Evolutionary conservation across 495 filamentous ascomycete genomes (phyloP).

Genomic region (Xylaria grammica): DNA sequence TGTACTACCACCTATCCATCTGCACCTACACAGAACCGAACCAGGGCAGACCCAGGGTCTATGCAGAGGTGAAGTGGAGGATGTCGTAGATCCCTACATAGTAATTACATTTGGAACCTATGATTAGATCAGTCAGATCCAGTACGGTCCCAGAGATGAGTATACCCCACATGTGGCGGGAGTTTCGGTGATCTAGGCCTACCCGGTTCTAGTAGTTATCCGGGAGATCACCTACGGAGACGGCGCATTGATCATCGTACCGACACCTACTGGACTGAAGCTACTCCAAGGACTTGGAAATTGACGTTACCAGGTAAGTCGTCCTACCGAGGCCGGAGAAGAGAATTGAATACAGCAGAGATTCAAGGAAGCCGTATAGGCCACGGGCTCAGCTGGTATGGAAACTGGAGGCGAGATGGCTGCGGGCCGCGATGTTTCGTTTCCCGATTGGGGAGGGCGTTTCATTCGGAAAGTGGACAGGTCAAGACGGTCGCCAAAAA

Average conservation of each 20-base stretch:
- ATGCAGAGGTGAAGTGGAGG: neutral
- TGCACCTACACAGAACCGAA: no score
- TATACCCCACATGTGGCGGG: neutral
- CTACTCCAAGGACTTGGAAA: constrained; percentile 6
- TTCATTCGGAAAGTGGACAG: constrained; percentile 16
- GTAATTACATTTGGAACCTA: neutral
- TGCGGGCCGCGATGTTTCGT: neutral
- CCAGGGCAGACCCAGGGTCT: no score
- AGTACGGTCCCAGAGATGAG: neutral
- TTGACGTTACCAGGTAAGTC: neutral
- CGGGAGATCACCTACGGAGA: neutral
- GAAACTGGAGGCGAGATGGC: no score
- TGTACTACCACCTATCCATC: neutral
- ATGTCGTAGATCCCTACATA: neutral
- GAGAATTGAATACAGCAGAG: no score
- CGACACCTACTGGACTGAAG: no score
- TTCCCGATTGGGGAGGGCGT: constrained; percentile 5
- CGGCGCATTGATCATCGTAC: no score
- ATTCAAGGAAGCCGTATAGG: no score
- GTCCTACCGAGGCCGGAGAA: neutral
- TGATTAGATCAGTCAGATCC: neutral
- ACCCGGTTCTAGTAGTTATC: neutral
- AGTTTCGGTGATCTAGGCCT: constrained; percentile 6
- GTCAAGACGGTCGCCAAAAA: neutral
- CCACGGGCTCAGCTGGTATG: no score